These are phyloP conservation scores for Botrytis galanthina DNA, from an alignment of 2,329 filamentous ascomycete genomes.

Conservation along the genomic window DNA sequence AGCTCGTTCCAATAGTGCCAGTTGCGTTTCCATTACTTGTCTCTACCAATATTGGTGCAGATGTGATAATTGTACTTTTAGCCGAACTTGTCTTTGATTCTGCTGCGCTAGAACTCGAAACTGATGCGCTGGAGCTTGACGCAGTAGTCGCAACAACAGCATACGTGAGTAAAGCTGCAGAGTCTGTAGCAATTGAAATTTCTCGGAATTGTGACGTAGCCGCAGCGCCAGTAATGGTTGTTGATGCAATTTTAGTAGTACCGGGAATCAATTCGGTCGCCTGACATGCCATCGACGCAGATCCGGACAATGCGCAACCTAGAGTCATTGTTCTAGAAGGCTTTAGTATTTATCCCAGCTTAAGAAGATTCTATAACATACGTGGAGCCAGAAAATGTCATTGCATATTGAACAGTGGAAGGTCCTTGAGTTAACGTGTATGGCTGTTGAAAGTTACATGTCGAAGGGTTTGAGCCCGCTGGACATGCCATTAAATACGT, in stretches of 20 bases:
- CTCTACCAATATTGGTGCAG: not conserved
- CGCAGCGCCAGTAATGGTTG: conserved; percentile 18
- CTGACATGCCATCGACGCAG: conserved; percentile 15
- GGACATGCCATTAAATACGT: conserved; percentile 27
- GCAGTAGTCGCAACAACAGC: not conserved
- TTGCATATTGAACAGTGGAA: conserved; percentile 22
- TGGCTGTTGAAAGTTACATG: conserved; percentile 27
- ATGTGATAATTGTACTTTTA: not conserved
- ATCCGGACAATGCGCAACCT: conserved; percentile 8
- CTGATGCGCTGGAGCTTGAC: not conserved
- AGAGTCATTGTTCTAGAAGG: not conserved
- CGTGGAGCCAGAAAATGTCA: conserved; percentile 20
- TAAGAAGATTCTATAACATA: not conserved
- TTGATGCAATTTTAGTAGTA: conserved; percentile 15
- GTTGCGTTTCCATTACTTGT: not conserved
- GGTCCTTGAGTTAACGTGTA: conserved; percentile 28
- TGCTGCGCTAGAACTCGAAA: not conserved
- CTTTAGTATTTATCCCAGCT: not conserved
- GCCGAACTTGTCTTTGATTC: not conserved
- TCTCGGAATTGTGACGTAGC: conserved; percentile 23
- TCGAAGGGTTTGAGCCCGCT: conserved; percentile 8
- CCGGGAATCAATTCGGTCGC: conserved; percentile 7
- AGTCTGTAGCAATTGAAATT: conserved; percentile 20
- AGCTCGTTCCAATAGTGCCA: not conserved
- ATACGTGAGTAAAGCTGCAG: conserved; percentile 23